Base-by-base conservation (phyloP, 345 rosid genomes). In the Moricandia moricandioides region DNA sequence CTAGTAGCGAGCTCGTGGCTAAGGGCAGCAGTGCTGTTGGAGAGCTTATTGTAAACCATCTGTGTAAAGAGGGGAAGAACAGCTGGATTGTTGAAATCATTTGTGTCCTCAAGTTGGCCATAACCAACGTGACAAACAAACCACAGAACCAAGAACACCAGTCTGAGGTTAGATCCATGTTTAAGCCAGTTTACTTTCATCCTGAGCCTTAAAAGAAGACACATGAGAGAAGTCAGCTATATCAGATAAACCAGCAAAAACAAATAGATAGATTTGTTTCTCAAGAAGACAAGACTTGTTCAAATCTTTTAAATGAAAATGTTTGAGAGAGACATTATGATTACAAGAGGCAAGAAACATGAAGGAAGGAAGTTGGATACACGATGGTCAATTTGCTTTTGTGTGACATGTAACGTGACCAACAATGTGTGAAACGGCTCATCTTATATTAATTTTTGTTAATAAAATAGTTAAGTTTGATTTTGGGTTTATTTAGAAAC, bases 61-160 rank as follows among this genome's bases (percentile, higher is more conserved):
- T 83, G 79, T 0, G 89, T 84, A 18, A 81, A 6, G 13, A 82
- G 65, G 0, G 87, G 88, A 69, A 79, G 84, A 80, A 84, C 81
- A 13, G 87, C 83, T 43, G 92, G 89, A 69, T 89, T 83, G 59
- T 78, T 57, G 35, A 83, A 21, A 33, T 72, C 80, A 65, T 60
- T 17, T 60, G 83, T 82, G 78, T 86, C 88, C 6, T 79, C 81
- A 65, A 79, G 40, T 75, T 93, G 98, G 74, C 92, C 80, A 63
- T 62, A 66, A 18, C 76, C 86, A 69, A 68, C 74, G 61, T 66
- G 29, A 72, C 77, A 78, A 9, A 66, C 69, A 37, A 82, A 80
- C 60, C 89, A 79, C 67, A 85, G 75, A 72, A 72, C 72, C 18
- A 86, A 65, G 70, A 84, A 30, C 8, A 79, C 82, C 79, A 83